Evolutionary conservation across 176 grass and related monocot genomes (phyloP).

Genomic region (Areca catechu): DNA sequence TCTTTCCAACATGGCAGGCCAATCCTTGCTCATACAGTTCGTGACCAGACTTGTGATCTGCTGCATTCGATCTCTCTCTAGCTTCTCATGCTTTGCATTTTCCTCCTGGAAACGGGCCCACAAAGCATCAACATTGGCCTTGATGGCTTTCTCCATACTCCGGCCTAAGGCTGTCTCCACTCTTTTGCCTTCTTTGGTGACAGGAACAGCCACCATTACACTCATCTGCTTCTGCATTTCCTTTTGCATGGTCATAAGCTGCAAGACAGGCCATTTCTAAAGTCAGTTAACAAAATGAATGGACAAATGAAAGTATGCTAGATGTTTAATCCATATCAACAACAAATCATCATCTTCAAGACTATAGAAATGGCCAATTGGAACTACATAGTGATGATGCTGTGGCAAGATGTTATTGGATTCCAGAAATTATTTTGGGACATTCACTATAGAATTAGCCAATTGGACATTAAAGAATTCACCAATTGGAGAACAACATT

Average conservation of each 20-base stretch:
- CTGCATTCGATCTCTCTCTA: constrained; percentile 68
- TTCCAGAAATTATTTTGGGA: no score
- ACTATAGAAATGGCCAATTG: no score
- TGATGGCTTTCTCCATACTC: constrained; percentile 75
- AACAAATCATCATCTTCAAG: no score
- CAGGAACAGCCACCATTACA: constrained; percentile 44
- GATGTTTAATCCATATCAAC: no score
- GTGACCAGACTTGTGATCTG: constrained; percentile 61
- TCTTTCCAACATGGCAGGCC: constrained; percentile 57
- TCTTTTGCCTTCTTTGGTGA: constrained; percentile 82
- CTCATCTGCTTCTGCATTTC: constrained; percentile 79
- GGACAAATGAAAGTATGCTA: no score
- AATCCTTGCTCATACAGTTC: constrained; percentile 66
- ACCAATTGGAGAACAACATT: no score
- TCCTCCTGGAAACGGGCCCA: constrained; percentile 83
- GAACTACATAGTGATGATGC: no score
- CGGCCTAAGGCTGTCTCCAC: constrained; percentile 61
- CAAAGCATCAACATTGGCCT: constrained; percentile 72
- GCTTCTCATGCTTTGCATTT: constrained; percentile 70
- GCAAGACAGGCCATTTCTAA: constrained; percentile 18
- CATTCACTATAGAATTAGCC: no score
- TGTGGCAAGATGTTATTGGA: no score
- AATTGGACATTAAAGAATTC: no score
- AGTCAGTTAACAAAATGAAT: background rate
- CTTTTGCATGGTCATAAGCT: constrained; percentile 68